Conservation (phyloP, 495 filamentous ascomycete genomes). For the Penicillium samsonianum region DNA sequence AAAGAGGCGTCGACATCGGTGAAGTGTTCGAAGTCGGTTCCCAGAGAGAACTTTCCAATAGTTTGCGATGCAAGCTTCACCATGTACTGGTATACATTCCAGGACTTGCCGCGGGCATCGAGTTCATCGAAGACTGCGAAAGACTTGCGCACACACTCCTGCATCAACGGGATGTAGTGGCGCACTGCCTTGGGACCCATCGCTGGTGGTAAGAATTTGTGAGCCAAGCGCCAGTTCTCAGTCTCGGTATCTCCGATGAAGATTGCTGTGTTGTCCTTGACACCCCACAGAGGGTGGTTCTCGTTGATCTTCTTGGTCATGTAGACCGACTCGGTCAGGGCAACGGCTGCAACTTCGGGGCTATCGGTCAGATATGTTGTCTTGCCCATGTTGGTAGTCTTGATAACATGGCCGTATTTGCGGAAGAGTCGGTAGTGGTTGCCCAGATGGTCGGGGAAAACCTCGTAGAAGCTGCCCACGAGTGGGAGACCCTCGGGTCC, state of each 20-base stretch:
- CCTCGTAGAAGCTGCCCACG: constrained; percentile 54
- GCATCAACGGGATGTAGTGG: constrained; percentile 55
- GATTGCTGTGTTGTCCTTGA: constrained; percentile 51
- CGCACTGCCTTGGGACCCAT: constrained; percentile 55
- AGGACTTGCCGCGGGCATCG: constrained; percentile 44
- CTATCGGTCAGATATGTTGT: constrained; percentile 52
- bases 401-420: constrained; percentile 55
- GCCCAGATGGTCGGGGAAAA: constrained; percentile 60
- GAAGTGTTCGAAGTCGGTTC: constrained; percentile 54
- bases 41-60: constrained; percentile 50
- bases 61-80: constrained; percentile 54
- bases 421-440: constrained; percentile 59
- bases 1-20: constrained; percentile 37
- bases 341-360: constrained; percentile 41
- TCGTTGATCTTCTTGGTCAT: constrained; percentile 56
- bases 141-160: constrained; percentile 38
- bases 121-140: constrained; percentile 55
- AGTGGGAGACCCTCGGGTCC: constrained; percentile 52
- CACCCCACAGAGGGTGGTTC: constrained; percentile 49
- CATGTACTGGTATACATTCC: constrained; percentile 60
- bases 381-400: constrained; percentile 57
- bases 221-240: constrained; percentile 44
- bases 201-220: constrained; percentile 58
- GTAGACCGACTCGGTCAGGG: constrained; percentile 45
- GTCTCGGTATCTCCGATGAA: constrained; percentile 57